phyloP scores from a whole-genome alignment of 805 yeast genomes.

The Saccharomyces eubayanus region DNA sequence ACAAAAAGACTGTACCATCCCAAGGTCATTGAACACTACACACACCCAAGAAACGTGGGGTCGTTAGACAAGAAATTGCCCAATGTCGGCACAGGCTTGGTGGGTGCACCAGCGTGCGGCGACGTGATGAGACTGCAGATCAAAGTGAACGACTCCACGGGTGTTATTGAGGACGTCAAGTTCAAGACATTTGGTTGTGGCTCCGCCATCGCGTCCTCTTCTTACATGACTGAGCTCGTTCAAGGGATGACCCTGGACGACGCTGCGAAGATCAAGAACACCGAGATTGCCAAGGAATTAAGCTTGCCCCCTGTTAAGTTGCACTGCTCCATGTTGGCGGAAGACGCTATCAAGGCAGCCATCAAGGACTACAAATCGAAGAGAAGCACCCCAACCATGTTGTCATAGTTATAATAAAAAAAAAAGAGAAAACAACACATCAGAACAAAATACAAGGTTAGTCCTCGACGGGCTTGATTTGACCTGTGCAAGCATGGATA shows the following conservation, averaged over 20 bases:
- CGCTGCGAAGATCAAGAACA: slow-evolving; percentile 84
- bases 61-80: slow-evolving; percentile 66
- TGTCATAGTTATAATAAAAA: background rate
- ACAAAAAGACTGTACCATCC: slow-evolving; percentile 60
- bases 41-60: slow-evolving; percentile 95
- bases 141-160: slow-evolving; percentile 81
- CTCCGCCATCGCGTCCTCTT: slow-evolving; percentile 90
- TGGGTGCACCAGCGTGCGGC: slow-evolving; percentile 98
- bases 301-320: slow-evolving; percentile 93
- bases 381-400: slow-evolving; percentile 35
- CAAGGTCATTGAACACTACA: slow-evolving; percentile 89
- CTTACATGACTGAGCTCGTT: slow-evolving; percentile 88
- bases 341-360: slow-evolving; percentile 95
- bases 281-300: slow-evolving; percentile 87
- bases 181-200: slow-evolving; percentile 99
- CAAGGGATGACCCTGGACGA: slow-evolving; percentile 91
- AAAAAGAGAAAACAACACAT: background rate
- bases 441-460: background rate
- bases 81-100: slow-evolving; percentile 91
- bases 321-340: slow-evolving; percentile 98
- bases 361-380: slow-evolving; percentile 87
- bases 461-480: background rate
- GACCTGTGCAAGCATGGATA: background rate
- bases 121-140: slow-evolving; percentile 97
- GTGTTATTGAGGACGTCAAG: slow-evolving; percentile 86